These are phyloP conservation scores for Cordyceps pruinosa DNA, from an alignment of 2,329 filamentous ascomycete genomes.

Conservation along the genomic window DNA sequence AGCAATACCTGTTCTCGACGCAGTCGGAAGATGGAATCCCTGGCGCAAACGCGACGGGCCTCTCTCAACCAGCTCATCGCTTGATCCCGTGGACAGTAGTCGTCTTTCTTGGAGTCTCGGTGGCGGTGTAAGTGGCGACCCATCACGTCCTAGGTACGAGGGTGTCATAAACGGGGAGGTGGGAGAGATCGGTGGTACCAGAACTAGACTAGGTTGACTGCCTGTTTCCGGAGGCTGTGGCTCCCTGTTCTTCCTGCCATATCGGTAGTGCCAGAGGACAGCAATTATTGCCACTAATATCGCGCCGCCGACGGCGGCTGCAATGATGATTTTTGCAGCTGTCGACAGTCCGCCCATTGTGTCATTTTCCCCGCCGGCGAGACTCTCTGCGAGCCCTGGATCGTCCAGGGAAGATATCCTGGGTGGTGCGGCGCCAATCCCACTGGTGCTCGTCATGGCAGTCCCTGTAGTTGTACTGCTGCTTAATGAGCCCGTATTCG, in stretches of 20 bases:
- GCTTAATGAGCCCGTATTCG: neutral
- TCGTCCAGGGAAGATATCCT: conserved; percentile 8
- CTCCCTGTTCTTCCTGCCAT: neutral
- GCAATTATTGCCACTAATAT: conserved; percentile 8
- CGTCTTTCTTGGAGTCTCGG: conserved; percentile 41
- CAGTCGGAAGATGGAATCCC: conserved; percentile 1
- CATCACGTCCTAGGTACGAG: conserved; percentile 20
- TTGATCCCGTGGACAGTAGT: conserved; percentile 29
- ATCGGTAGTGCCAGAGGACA: conserved; percentile 9
- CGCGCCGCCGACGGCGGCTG: neutral
- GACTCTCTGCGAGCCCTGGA: neutral
- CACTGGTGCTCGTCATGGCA: neutral
- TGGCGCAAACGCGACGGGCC: neutral
- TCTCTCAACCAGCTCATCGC: neutral
- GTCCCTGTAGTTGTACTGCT: neutral
- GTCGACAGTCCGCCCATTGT: neutral
- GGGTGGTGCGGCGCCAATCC: neutral
- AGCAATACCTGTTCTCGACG: neutral
- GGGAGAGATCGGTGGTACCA: conserved; percentile 22
- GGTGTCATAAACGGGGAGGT: conserved; percentile 34
- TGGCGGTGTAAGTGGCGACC: conserved; percentile 35
- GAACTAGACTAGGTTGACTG: conserved; percentile 7
- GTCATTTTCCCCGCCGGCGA: neutral
- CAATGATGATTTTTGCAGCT: conserved; percentile 3
- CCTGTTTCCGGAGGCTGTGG: neutral